phyloP scores from a whole-genome alignment of 208 protist genomes.

The Angomonas desouzai region DNA sequence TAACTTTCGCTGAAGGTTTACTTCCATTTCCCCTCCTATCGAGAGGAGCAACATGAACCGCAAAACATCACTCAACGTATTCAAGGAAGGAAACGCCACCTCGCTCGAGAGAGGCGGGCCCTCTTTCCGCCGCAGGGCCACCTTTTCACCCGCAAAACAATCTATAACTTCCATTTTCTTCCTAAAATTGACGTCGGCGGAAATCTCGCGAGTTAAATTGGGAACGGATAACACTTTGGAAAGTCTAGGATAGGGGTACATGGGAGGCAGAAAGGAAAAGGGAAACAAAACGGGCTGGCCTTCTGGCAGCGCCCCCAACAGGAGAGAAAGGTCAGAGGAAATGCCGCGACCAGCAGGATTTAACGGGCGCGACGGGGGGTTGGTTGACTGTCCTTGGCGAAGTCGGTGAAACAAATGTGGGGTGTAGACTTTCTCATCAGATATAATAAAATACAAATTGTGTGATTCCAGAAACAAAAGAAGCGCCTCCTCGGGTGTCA shows the following conservation, averaged over 20 bases:
- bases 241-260: not conserved
- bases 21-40: conserved; percentile 31
- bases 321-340: not conserved
- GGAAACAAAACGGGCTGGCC: not conserved
- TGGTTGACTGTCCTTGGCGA: not conserved
- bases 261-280: not conserved
- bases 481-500: conserved; percentile 10
- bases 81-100: conserved; percentile 32
- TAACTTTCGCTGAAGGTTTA: conserved; percentile 32
- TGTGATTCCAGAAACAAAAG: conserved; percentile 54
- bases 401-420: conserved; percentile 16
- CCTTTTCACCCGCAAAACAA: not conserved
- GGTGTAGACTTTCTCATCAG: conserved; percentile 44
- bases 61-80: conserved; percentile 38
- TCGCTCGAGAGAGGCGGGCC: conserved; percentile 8
- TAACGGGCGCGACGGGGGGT: too few species aligned
- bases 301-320: not conserved
- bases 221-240: not conserved
- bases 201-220: not conserved
- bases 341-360: too few species aligned
- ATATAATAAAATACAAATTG: conserved; percentile 51
- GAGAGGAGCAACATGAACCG: conserved; percentile 68
- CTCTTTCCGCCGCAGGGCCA: conserved; percentile 1
- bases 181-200: not conserved
- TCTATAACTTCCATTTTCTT: not conserved